Evolutionary conservation across 768 basidiomycete species (phyloP).

Genomic region (Hericium alpestre): DNA sequence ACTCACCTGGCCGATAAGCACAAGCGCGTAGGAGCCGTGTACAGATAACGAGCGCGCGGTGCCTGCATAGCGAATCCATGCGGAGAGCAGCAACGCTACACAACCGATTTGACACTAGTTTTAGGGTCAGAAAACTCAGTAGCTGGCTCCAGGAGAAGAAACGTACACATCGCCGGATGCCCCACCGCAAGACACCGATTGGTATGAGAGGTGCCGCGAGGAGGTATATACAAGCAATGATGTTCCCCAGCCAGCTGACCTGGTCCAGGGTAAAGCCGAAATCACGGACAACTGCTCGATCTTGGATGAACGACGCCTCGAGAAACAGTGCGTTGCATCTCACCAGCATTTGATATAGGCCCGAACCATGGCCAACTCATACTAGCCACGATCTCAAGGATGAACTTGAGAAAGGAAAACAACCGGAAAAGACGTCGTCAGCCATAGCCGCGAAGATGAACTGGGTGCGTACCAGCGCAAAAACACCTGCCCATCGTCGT

Average conservation of each 20-base stretch:
- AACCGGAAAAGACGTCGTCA: not conserved
- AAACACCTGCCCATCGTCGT: conserved; percentile 52
- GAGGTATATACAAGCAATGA: conserved; percentile 51
- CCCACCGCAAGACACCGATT: conserved; percentile 42
- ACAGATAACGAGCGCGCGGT: conserved; percentile 44
- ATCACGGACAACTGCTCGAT: conserved; percentile 38
- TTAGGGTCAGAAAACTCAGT: not conserved
- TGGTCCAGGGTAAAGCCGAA: conserved; percentile 61
- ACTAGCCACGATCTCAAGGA: conserved; percentile 51
- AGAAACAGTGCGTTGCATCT: conserved; percentile 7
- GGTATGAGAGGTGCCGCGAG: conserved; percentile 54
- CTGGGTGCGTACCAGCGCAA: conserved; percentile 42
- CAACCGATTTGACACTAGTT: conserved; percentile 55
- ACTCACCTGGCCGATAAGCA: conserved; percentile 61
- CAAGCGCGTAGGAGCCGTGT: conserved; percentile 46
- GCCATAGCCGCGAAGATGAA: not conserved
- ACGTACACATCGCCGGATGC: conserved; percentile 54
- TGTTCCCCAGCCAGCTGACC: conserved; percentile 77
- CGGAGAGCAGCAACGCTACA: conserved; percentile 42
- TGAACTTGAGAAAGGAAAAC: conserved; percentile 29
- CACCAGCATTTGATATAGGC: conserved; percentile 64
- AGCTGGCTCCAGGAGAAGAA: not conserved
- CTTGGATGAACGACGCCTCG: not conserved
- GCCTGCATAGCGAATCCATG: conserved; percentile 72
- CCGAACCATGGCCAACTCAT: conserved; percentile 80